phyloP scores from a whole-genome alignment of 306 rosid species.

The Medicago ruthenica region DNA sequence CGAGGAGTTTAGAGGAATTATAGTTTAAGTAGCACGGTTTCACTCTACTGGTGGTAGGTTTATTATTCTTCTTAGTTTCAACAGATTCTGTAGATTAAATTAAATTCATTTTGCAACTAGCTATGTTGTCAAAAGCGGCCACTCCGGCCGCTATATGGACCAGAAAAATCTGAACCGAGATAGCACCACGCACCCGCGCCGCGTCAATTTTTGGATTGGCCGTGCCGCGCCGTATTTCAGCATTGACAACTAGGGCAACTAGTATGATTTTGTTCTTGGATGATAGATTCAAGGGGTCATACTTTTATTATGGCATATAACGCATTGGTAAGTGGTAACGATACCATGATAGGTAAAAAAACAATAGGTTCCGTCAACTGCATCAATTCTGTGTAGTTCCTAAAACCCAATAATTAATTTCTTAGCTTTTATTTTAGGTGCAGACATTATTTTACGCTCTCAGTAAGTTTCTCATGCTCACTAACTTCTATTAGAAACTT shows the following conservation, averaged over 20 bases:
- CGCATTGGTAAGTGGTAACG: no score
- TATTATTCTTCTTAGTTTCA: not conserved
- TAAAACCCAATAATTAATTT: conserved; percentile 24
- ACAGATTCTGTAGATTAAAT: conserved; percentile 14
- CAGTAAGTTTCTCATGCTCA: not conserved
- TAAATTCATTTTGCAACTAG: not conserved
- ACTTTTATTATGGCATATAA: not conserved
- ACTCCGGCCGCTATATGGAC: no score
- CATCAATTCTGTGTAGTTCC: conserved; percentile 1
- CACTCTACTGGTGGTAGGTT: not conserved
- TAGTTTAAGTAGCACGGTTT: not conserved
- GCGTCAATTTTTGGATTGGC: no score
- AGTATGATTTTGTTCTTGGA: conserved; percentile 3
- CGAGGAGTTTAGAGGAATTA: not conserved
- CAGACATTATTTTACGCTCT: not conserved
- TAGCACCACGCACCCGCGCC: no score
- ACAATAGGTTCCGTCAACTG: not conserved
- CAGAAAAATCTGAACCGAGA: no score
- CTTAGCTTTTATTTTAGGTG: conserved; percentile 5
- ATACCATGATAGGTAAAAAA: conserved; percentile 4
- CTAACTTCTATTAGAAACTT: no score
- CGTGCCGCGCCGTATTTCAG: no score
- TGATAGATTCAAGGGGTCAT: not conserved
- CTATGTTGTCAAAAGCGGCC: no score
- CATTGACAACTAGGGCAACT: no score